A percentile compares a stretch with the other conserved stretches of the same genome.
phyloP scores from a whole-genome alignment of 805 yeast species.

The Lachancea nothofagi region DNA sequence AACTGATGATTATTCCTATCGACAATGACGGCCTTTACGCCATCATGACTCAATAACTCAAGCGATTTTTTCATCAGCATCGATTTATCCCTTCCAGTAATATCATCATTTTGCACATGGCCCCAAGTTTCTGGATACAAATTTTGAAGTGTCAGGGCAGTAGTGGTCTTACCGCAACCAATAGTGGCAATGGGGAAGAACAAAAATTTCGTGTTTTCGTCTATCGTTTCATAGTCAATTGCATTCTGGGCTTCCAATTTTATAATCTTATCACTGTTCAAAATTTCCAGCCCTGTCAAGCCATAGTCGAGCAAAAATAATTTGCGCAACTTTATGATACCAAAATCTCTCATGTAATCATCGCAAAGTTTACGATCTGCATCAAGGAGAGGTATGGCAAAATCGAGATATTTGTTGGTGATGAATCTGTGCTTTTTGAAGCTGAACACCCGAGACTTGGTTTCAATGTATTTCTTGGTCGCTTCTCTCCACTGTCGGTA shows the following conservation, averaged over 20 bases:
- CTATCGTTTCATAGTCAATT: conserved; percentile 32
- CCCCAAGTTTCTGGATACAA: conserved; percentile 58
- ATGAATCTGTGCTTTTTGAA: conserved; percentile 52
- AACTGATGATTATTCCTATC: conserved; percentile 80
- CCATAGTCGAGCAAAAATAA: conserved; percentile 51
- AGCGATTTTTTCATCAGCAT: conserved; percentile 46
- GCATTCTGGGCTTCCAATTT: conserved; percentile 38
- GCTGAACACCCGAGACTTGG: conserved; percentile 33
- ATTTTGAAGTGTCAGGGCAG: conserved; percentile 51
- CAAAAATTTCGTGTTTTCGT: conserved; percentile 46
- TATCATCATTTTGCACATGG: conserved; percentile 77
- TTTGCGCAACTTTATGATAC: conserved; percentile 70
- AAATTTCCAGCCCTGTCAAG: conserved; percentile 53
- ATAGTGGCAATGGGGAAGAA: conserved; percentile 82
- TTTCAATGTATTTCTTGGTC: conserved; percentile 51
- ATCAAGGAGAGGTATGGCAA: conserved; percentile 52
- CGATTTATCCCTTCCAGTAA: conserved; percentile 43
- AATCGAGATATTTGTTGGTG: conserved; percentile 63
- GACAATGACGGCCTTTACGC: conserved; percentile 49
- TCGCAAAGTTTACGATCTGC: conserved; percentile 42
- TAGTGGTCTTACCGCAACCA: conserved; percentile 94
- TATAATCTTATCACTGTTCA: conserved; percentile 39
- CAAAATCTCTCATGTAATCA: conserved; percentile 50
- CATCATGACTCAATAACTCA: conserved; percentile 33
- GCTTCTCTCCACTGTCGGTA: conserved; percentile 89